Evolutionary conservation across 164 flowering plant genomes (phyloP), one percentile per base, ranked within the genome.

Genomic region (Magnolia sinica): DNA sequence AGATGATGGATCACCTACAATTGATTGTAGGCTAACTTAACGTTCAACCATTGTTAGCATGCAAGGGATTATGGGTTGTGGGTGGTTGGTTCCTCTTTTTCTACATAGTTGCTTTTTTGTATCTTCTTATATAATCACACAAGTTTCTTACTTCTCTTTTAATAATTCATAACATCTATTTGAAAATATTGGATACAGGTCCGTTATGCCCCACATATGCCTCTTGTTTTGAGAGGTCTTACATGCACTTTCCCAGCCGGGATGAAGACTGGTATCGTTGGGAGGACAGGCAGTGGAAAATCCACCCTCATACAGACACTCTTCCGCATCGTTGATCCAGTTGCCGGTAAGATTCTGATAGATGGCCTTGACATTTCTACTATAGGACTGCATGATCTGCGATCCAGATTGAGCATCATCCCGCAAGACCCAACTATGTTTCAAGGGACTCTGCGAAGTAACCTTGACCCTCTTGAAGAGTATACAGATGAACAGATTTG

Each of bases 351-450:
- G 52, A 84, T 84, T 19, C 7, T 80, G 27, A 82, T 86, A 74
- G 88, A 86, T 80, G 83, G 82, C 23, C 29, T 83, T 18, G 67
- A 84, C 76, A 86, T 86, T 29, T 84, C 78, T 16, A 77, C 76
- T 23, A 81, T 86, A 73, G 88, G 88, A 29, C 78, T 84, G 55
- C 87, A 86, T 70, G 88, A 86, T 64, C 78, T 86, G 65, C 76
- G 88, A n/a, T 84, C 85, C 23, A 78, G 85, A 75, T 69, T 86
- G 74, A 83, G 87, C 76, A 86, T 84, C 22, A 86, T 86, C 64
- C 88, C 88, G 2, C 87, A 84, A 66, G 88, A 86, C 64, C 88
- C 88, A 4, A 84, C 88, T 50, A 80, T 86, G 87, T 86, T 86
- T 76, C 82, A 83, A 76, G 88, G 88, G 20, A 84, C 86, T 11